Evolutionary conservation across 805 yeast species (phyloP).

Genomic region (Candida anglica): DNA sequence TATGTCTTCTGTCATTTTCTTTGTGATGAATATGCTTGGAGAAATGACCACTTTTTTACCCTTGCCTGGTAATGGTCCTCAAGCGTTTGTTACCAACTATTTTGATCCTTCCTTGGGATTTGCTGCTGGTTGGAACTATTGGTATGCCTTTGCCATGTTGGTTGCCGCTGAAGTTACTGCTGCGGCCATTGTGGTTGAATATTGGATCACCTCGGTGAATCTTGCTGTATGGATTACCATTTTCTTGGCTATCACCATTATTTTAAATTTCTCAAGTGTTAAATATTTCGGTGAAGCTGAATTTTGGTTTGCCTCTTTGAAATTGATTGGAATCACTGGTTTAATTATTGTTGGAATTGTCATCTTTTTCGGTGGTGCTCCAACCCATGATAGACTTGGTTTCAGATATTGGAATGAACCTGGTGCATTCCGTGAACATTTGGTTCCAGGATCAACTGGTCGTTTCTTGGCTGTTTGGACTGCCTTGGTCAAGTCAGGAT

Average conservation of each 20-base stretch:
- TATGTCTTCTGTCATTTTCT: constrained; percentile 21
- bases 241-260: constrained; percentile 20
- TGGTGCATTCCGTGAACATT: constrained; percentile 38
- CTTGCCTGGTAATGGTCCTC: constrained; percentile 31
- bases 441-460: constrained; percentile 53
- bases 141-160: constrained; percentile 29
- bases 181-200: constrained; percentile 28
- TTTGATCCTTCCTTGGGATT: constrained; percentile 27
- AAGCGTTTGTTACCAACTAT: constrained; percentile 24
- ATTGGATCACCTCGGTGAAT: constrained; percentile 29
- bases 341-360: constrained; percentile 31
- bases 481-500: constrained; percentile 60
- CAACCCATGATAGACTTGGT: constrained; percentile 38
- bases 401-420: constrained; percentile 40
- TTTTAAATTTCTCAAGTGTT: constrained; percentile 26
- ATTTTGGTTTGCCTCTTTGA: constrained; percentile 30
- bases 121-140: constrained; percentile 31
- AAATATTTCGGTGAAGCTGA: constrained; percentile 34
- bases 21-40: constrained; percentile 28
- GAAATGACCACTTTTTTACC: constrained; percentile 33
- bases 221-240: constrained; percentile 39
- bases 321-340: constrained; percentile 27
- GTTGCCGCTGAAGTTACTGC: constrained; percentile 35
- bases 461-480: constrained; percentile 62
- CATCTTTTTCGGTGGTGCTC: constrained; percentile 36